Evolutionary conservation across 495 filamentous ascomycete genomes (phyloP), one percentile per base, ranked within the genome.

Genomic region (Neurospora sp.): DNA sequence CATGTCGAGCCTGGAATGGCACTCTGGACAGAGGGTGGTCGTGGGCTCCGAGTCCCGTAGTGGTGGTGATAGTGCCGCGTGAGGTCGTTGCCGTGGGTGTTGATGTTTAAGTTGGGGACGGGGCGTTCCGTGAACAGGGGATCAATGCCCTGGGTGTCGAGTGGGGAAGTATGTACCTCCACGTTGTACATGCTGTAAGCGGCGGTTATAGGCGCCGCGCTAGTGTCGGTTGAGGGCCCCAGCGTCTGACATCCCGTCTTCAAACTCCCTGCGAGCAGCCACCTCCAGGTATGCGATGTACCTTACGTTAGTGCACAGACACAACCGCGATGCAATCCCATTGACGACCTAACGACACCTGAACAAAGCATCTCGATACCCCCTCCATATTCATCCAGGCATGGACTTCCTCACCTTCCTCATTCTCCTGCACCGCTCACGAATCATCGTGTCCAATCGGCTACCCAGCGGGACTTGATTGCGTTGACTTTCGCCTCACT

Each of bases 1-100:
- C 77, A 78, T 78, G 71, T 74, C 76, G 75, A 16, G 41, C 53
- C 27, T 37, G 27, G 27, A 35, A 8, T 65, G 27, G 53, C 22
- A 65, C 14, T 9, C 7, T 31, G 27, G 53, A 27, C 6, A 3
- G 27, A 8, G 5, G 12, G 14, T 65, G 27, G 11, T 65, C 14
- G 53, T 65, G 53, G 53, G 53, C 53, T 65, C 31, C 14, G 27
- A 35, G 27, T 65, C 27, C 53, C 48, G 48, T 27, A 7, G 48
- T 27, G 20, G 31, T 16, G 48, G 44, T n/a, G 9, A 9, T 48
- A n/a, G 0, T 61, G 27, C 20, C 27, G 53, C 7, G 27, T 61
- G 27, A 61, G 53, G 53, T 61, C 11, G 27, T 16, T n/a, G n/a
- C n/a, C n/a, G n/a, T n/a, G n/a, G n/a, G n/a, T n/a, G n/a, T n/a